Evolutionary conservation across 768 basidiomycete species (phyloP).

Genomic region (Neoboletus subvelutipes): DNA sequence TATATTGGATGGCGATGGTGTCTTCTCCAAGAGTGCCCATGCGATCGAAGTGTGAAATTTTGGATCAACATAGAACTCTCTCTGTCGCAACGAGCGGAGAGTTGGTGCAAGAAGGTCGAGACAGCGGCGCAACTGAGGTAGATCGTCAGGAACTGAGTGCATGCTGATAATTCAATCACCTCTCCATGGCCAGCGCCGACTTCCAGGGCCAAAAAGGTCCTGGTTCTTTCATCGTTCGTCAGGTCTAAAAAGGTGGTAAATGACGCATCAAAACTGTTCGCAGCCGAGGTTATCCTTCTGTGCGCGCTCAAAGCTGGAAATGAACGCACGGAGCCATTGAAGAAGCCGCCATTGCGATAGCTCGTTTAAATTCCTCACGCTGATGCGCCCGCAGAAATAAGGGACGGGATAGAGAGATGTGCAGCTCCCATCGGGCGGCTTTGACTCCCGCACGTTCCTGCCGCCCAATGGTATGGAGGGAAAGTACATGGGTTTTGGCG

Average conservation of each 20-base stretch:
- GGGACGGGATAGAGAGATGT: constrained; percentile 84
- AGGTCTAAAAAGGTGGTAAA: constrained; percentile 72
- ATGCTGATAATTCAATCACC: constrained; percentile 41
- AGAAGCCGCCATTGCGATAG: constrained; percentile 54
- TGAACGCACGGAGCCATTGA: constrained; percentile 44
- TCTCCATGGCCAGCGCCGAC: constrained; percentile 81
- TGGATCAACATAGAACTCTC: constrained; percentile 76
- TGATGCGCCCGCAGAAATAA: constrained; percentile 80
- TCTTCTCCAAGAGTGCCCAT: constrained; percentile 68
- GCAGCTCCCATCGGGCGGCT: constrained; percentile 48
- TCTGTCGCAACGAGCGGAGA: constrained; percentile 63
- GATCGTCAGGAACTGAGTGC: constrained; percentile 18
- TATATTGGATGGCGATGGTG: constrained; percentile 4
- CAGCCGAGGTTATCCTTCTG: constrained; percentile 10
- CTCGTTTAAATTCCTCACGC: constrained; percentile 64
- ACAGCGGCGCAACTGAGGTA: constrained; percentile 55
- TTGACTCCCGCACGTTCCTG: constrained; percentile 6
- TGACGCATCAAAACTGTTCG: constrained; percentile 63
- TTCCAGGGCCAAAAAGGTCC: constrained; percentile 79
- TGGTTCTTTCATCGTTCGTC: constrained; percentile 75
- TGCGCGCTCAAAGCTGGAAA: not conserved
- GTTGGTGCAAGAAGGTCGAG: constrained; percentile 56
- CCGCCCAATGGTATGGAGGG: constrained; percentile 45
- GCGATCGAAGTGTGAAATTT: constrained; percentile 88
- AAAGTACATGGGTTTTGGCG: constrained; percentile 46